Conservation (phyloP, 768 basidiomycete genomes). For the Daedalea quercina region DNA sequence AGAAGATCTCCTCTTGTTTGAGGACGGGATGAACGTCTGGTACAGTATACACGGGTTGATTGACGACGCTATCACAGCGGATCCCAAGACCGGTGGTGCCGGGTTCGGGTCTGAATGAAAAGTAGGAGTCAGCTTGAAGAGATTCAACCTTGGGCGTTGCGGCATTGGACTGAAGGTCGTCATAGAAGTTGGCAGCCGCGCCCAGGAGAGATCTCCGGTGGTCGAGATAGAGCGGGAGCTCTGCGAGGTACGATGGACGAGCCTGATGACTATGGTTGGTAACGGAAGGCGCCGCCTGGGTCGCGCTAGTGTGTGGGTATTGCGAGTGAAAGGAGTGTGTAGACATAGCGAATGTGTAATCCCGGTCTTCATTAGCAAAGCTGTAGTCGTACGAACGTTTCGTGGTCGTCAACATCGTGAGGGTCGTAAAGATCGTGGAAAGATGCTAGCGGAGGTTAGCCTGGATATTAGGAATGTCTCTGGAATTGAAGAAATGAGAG, state of each 20-base stretch:
- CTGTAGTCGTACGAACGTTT: constrained; percentile 15
- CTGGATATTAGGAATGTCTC: not conserved
- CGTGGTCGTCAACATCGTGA: constrained; percentile 13
- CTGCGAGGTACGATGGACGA: not conserved
- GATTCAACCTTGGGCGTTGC: not conserved
- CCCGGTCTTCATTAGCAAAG: constrained; percentile 12
- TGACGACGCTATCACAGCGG: not conserved
- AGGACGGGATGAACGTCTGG: too few relatives aligned
- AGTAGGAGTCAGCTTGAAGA: not conserved
- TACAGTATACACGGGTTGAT: not conserved
- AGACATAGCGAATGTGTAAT: constrained; percentile 5
- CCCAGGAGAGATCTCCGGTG: constrained; percentile 7
- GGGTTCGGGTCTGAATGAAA: not conserved
- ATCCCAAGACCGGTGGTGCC: constrained; percentile 3
- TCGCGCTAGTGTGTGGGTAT: constrained; percentile 6
- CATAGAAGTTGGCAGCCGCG: not conserved
- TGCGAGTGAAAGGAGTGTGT: constrained; percentile 6
- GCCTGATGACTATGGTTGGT: constrained; percentile 3
- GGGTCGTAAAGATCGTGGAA: constrained; percentile 9
- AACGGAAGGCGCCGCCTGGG: constrained; percentile 14
- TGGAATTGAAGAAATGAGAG: not conserved
- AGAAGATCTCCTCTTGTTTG: not conserved
- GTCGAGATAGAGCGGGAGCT: not conserved
- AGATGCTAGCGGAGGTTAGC: not conserved
- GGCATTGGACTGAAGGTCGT: constrained; percentile 10